Base-by-base conservation (phyloP, 495 filamentous ascomycete genomes). In the Ramalina peruviana region DNA sequence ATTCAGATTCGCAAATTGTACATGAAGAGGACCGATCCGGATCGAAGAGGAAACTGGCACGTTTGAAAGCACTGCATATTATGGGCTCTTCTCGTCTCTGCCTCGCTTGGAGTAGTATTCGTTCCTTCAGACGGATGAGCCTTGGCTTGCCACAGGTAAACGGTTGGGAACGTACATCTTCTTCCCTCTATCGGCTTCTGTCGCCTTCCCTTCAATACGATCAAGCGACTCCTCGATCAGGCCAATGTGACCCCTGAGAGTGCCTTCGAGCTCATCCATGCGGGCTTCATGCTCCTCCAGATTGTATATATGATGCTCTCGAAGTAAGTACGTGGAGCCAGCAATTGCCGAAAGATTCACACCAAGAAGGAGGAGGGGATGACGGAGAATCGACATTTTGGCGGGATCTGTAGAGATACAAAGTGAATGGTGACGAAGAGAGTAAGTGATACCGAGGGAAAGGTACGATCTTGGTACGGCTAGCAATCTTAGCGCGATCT, bases 231-330 rank as follows among this genome's bases (percentile, higher is more conserved):
- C 69, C 50, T 72, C 69, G 36, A 72, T 71, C 21, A 67, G 40
- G 5, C 69, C 68, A 50, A 69, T 72, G 48, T 73, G 69, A 9
- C 69, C 68, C 48, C 70, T 52, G 33, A 72, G 50, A 4, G 70
- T 71, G 3, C 69, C 69, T 54, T 71, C 69, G 12, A 72, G 54
- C 46, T 71, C 70, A 47, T 71, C 68, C 55, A 67, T 65, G 20
- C 68, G 58, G 20, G 69, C 70, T 51, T 72, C 70, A 53, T 69
- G 65, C 48, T 72, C 67, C 56, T 67, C 61, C 10, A 65, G 61
- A 49, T 70, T 67, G 53, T 67, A 63, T 26, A 65, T 56, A 46
- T 66, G 66, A 49, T 67, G 67, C 0, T 57, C 63, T 45, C 60
- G 48, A 11, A 68, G 55, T 10, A 61, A 54, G 30, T 61, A 58